These are phyloP conservation scores for Inga laurina DNA, from an alignment of 306 rosid species.

Conservation along the genomic window DNA sequence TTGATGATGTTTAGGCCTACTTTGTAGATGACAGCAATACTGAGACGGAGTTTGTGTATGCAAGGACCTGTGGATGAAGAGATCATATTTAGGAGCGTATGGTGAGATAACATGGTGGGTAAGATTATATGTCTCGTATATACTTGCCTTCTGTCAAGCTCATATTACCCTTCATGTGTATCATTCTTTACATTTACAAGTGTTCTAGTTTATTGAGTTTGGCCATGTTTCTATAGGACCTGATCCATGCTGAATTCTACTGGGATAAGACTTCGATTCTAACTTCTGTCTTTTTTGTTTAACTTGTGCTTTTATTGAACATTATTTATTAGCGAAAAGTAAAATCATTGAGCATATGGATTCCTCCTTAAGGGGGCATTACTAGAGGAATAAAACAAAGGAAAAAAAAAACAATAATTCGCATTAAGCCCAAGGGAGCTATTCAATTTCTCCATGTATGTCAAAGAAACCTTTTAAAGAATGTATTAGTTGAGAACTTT, in stretches of 20 bases:
- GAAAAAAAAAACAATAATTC: neutral
- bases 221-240: neutral
- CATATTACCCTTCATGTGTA: neutral
- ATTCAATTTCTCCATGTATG: neutral
- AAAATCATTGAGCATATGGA: slow-evolving; percentile 1
- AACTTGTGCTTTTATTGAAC: neutral
- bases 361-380: neutral
- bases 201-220: neutral
- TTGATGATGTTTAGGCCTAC: slow-evolving; percentile 49
- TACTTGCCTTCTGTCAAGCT: neutral
- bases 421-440: neutral
- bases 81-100: slow-evolving; percentile 39
- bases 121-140: neutral
- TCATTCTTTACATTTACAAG: neutral
- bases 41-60: slow-evolving; percentile 52
- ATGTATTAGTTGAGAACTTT: neutral
- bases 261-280: neutral
- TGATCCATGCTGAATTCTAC: neutral
- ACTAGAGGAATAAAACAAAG: neutral
- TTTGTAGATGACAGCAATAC: slow-evolving; percentile 53
- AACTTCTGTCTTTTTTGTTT: neutral
- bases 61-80: slow-evolving; percentile 41
- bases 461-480: neutral
- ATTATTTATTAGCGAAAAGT: neutral
- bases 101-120: slow-evolving; percentile 55